Conservation (phyloP, 192 early-diverging fungal species). For the Rhizoclosmatium sp. region DNA sequence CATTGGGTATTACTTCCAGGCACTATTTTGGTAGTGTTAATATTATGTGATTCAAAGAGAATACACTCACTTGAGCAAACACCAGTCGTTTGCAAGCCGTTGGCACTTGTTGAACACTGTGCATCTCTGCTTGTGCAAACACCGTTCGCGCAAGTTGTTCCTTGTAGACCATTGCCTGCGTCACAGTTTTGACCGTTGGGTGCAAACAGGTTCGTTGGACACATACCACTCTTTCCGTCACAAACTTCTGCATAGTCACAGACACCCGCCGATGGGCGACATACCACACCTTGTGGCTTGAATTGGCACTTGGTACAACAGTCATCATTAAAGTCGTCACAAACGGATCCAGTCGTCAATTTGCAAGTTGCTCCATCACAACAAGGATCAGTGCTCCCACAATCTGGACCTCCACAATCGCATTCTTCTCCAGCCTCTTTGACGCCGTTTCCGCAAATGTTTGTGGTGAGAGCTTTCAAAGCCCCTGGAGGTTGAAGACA, state of each 20-base stretch:
- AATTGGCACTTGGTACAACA: slow-evolving; percentile 83
- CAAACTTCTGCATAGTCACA: slow-evolving; percentile 80
- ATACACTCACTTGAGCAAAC: slow-evolving; percentile 35
- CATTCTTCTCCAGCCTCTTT: slow-evolving; percentile 87
- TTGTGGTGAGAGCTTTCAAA: slow-evolving; percentile 42
- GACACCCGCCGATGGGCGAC: slow-evolving; percentile 74
- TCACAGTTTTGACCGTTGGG: slow-evolving; percentile 73
- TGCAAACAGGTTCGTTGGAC: slow-evolving; percentile 73
- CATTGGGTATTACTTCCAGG: slow-evolving; percentile 42
- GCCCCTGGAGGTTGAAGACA: slow-evolving; percentile 46
- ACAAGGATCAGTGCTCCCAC: slow-evolving; percentile 79
- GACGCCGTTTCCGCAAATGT: slow-evolving; percentile 96
- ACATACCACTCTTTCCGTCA: slow-evolving; percentile 72
- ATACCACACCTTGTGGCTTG: slow-evolving; percentile 64
- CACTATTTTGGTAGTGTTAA: background rate
- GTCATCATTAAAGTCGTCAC: slow-evolving; percentile 82
- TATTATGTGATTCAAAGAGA: background rate
- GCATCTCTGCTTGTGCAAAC: slow-evolving; percentile 53
- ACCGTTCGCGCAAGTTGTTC: slow-evolving; percentile 52
- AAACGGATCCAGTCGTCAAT: slow-evolving; percentile 75
- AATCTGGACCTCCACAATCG: slow-evolving; percentile 79
- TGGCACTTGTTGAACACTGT: slow-evolving; percentile 45
- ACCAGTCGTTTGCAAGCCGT: slow-evolving; percentile 36
- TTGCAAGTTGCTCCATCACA: slow-evolving; percentile 85
- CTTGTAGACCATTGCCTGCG: slow-evolving; percentile 2